phyloP scores from a whole-genome alignment of 208 protist genomes.

The Porcisia hertigi region DNA sequence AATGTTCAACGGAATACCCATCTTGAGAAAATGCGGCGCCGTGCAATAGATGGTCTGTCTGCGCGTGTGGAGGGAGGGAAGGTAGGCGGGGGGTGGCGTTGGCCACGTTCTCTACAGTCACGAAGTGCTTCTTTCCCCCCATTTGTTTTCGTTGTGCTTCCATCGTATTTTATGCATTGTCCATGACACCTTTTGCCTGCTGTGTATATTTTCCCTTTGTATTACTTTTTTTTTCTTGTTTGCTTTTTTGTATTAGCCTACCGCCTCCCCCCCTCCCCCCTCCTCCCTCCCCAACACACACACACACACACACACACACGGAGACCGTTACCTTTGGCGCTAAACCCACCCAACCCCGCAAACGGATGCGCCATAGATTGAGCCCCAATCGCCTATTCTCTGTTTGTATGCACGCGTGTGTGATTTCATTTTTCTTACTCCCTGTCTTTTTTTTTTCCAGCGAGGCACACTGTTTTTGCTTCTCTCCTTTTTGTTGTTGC shows the following conservation, averaged over 20 bases:
- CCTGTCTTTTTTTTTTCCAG: background rate
- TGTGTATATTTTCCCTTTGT: background rate
- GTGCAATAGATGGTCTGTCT: too few species aligned
- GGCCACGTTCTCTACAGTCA: background rate
- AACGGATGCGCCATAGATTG: too few species aligned
- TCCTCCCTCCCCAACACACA: too few species aligned
- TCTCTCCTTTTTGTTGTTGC: slow-evolving; percentile 12
- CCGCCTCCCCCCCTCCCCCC: background rate
- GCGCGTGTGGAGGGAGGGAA: too few species aligned
- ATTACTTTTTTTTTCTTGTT: background rate
- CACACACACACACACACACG: too few species aligned
- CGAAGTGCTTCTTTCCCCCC: background rate
- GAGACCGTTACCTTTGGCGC: too few species aligned
- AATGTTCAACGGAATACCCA: background rate
- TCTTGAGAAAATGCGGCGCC: too few species aligned
- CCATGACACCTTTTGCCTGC: background rate
- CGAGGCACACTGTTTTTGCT: background rate
- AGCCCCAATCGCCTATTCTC: too few species aligned
- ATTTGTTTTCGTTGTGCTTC: slow-evolving; percentile 1
- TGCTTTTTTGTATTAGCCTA: slow-evolving; percentile 15
- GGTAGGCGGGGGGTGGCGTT: background rate
- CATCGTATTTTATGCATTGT: background rate
- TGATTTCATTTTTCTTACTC: background rate
- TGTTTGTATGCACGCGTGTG: too few species aligned
- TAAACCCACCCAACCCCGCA: too few species aligned